Evolutionary conservation across 1,284 basidiomycete genomes (phyloP).

Genomic region (Gomphus sp.): DNA sequence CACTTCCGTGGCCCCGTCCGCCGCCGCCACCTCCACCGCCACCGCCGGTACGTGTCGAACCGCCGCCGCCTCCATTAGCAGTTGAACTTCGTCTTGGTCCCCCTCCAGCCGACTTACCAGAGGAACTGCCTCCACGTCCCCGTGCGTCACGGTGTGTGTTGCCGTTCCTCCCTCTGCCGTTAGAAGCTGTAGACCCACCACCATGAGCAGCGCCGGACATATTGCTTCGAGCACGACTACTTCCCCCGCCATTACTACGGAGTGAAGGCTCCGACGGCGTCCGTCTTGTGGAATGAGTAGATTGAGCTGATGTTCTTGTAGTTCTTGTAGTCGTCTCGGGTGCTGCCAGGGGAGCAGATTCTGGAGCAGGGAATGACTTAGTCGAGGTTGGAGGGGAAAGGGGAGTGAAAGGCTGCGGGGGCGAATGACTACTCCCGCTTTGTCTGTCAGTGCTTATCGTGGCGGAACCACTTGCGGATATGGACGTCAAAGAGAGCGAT

Average conservation of each 20-base stretch:
- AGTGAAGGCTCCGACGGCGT: constrained; percentile 5
- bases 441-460: not conserved
- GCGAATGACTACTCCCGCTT: not conserved
- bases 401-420: constrained; percentile 1
- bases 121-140: not conserved
- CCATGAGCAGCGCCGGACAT: not conserved
- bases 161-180: not conserved
- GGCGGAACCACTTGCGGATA: not conserved
- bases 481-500: not conserved
- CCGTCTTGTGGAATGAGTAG: not conserved
- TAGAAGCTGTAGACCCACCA: not conserved
- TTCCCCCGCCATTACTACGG: not conserved
- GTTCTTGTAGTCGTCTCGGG: not conserved
- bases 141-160: not conserved
- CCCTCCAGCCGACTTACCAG: not conserved
- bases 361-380: not conserved
- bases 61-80: not conserved
- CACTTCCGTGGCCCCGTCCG: not conserved
- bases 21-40: not conserved
- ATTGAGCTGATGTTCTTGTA: not conserved
- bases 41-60: not conserved
- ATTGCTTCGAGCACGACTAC: not conserved
- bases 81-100: not conserved
- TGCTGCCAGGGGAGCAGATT: not conserved
- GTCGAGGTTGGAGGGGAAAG: not conserved